A percentile compares a stretch with the other conserved stretches of the same genome.
These are phyloP conservation scores for Globisporangium perplexum DNA, from an alignment of 352 stramenopile genomes.

Conservation along the genomic window DNA sequence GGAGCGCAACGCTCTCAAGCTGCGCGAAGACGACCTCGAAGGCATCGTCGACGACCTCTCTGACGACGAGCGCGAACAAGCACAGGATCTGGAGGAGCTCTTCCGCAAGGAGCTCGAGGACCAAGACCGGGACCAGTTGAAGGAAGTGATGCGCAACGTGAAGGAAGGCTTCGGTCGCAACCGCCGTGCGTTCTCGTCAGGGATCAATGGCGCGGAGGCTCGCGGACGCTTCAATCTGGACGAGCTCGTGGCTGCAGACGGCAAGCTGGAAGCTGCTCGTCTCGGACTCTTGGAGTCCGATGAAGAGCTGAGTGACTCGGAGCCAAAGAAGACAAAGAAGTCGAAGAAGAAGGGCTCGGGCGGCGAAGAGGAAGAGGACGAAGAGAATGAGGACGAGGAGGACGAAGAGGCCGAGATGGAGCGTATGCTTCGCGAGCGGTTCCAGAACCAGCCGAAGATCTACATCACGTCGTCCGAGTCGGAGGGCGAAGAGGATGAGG, in stretches of 20 bases:
- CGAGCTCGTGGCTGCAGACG: conserved; percentile 76
- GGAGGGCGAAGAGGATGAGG: conserved; percentile 50
- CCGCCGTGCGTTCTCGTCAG: conserved; percentile 61
- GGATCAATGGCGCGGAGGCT: conserved; percentile 41
- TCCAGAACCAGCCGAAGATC: conserved; percentile 73
- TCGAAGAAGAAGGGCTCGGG: conserved; percentile 18
- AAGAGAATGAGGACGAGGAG: conserved; percentile 32
- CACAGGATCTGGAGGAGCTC: conserved; percentile 67
- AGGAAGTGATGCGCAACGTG: conserved; percentile 86
- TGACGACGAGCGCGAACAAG: conserved; percentile 65
- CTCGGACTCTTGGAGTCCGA: conserved; percentile 76
- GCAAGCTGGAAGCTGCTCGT: conserved; percentile 71
- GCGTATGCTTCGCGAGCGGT: conserved; percentile 65
- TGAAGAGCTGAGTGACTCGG: conserved; percentile 58
- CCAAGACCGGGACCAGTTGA: conserved; percentile 63
- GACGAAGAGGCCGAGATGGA: conserved; percentile 85
- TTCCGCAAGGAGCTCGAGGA: conserved; percentile 68
- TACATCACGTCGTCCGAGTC: conserved; percentile 87
- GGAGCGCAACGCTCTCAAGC: conserved; percentile 62
- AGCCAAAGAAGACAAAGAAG: conserved; percentile 27
- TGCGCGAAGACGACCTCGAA: conserved; percentile 76
- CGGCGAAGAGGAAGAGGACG: conserved; percentile 4
- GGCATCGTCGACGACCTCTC: conserved; percentile 85
- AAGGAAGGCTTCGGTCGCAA: conserved; percentile 86
- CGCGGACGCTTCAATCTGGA: conserved; percentile 82